These are phyloP conservation scores for Wilhelminamyces savonicus DNA, from an alignment of 805 yeast genomes.

Conservation along the genomic window DNA sequence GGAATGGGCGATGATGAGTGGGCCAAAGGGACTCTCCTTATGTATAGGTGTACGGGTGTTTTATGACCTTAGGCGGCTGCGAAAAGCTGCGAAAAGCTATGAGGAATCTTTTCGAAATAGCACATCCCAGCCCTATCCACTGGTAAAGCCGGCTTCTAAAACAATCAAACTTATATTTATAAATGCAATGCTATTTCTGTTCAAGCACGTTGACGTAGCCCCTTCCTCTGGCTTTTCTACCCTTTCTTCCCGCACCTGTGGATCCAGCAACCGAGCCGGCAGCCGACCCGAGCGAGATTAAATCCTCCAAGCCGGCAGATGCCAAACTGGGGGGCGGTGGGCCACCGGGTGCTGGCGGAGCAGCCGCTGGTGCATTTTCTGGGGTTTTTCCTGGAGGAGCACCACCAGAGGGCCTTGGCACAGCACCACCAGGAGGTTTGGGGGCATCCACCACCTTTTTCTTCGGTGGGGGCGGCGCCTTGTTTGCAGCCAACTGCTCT, in stretches of 20 bases:
- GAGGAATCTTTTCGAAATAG: no score
- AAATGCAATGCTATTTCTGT: slow-evolving; percentile 4
- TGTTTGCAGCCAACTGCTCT: slow-evolving; percentile 48
- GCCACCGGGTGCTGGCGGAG: slow-evolving; percentile 4
- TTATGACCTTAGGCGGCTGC: no score
- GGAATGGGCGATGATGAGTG: no score
- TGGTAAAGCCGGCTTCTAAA: no score
- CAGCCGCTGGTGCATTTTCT: slow-evolving; percentile 4
- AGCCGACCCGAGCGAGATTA: slow-evolving; percentile 21
- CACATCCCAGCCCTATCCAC: no score
- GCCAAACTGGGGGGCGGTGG: slow-evolving; percentile 22
- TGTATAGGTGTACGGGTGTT: no score
- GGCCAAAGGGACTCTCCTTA: no score
- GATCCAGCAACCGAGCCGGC: slow-evolving; percentile 12
- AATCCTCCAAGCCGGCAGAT: slow-evolving; percentile 36
- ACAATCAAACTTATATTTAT: no score
- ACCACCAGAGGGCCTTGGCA: no score
- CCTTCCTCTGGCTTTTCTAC: slow-evolving; percentile 28
- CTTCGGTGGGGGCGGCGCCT: slow-evolving; percentile 65
- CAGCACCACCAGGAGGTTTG: background rate
- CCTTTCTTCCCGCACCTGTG: slow-evolving; percentile 21
- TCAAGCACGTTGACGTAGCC: slow-evolving; percentile 28
- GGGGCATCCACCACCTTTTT: slow-evolving; percentile 21
- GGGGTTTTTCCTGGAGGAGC: background rate
- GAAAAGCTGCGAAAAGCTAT: no score